Evolutionary conservation across 1,284 basidiomycete species (phyloP), one percentile per base, ranked within the genome.

Genomic region (Tremellales sp.): DNA sequence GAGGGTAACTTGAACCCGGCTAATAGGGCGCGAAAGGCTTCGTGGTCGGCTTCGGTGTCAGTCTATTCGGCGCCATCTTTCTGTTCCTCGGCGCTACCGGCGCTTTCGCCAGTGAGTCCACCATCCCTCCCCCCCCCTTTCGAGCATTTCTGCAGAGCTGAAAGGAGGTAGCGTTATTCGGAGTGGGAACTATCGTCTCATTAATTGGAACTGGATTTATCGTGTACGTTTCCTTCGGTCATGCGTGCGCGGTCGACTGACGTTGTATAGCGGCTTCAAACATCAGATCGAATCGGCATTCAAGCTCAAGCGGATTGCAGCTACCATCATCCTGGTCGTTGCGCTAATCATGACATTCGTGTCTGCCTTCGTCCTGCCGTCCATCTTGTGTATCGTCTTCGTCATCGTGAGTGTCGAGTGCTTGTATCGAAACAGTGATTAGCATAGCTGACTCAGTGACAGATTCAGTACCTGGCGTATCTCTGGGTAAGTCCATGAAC

Each of bases 251-350:
- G 17, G n/a, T 19, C 17, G 26, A n/a, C 22, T 43, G n/a, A 43
- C 12, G 26, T 39, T 10, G 8, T 21, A 19, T 46, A 70, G 68
- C 44, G 71, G 91, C 82, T 93, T 92, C 74, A 70, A 75, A 54
- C 85, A 81, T 57, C 90, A 93, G 70, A 52, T 86, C 36, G 87
- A 89, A 73, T 78, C 88, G 57, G 93, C 93, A 90, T 94, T 94
- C 80, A 90, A 92, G 72, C 86, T 88, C 43, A 82, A 93, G 21
- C 86, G 91, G 48, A 75, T 94, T n/a, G 75, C 87, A 11, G 91
- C 92, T 0, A 84, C 89, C 0, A 70, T 91, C 49, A 67, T 93
- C 29, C 84, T 96, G 73, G 67, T 96, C 3, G 84, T 72, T 2
- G 83, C 84, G 17, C 87, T 92, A 60, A 83, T 72, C 13, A 78